Base-by-base conservation (phyloP, 2,329 filamentous ascomycete genomes). In the Nigrospora sphaerica region DNA sequence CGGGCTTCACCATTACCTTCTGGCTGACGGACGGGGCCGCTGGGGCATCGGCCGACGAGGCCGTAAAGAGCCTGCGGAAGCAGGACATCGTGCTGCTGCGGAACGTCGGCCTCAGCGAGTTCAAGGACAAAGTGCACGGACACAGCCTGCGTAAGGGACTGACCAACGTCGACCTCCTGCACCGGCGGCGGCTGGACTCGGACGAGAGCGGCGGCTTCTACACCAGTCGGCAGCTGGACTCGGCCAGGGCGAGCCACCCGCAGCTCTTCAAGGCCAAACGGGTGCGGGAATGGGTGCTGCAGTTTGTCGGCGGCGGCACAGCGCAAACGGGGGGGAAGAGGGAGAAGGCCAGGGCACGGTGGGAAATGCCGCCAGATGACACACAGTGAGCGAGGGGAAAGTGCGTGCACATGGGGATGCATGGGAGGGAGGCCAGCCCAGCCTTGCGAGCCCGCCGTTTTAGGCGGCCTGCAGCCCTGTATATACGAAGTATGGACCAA, bases 1-100 rank as follows among this genome's bases (percentile, higher is more conserved):
- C 87, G 0, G 86, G 85, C 3, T 95, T 96, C 65, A 80, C 76
- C 28, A 73, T 96, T 46, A 91, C 86, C 3, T 89, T 95, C 62
- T 97, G 92, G 92, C 69, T 95, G 2, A 53, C 52, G 56, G 56
- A 77, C 11, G 62, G 68, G 2, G 49, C 39, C 28, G 53, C 54
- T 10, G 23, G 23, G 23, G 10, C 23, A 28, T 18, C 53, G 6
- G 42, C 54, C 4, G 52, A 53, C 33, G 39, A 39, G 2, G 17
- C 52, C n/a, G 39, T 64, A n/a, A 55, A 48, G 19, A 64, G 60
- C 0, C 66, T 95, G 32, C 74, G 83, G 39, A 69, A 81, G 0
- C 84, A 85, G 55, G 89, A 97, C 59, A 78, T 95, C 1, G 72
- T 97, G 6, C 72, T 95, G 13, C 61, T 95, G 49, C 81, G 83